phyloP scores from a whole-genome alignment of 2,329 filamentous ascomycete species.

The Paracoccidioides lutzii region DNA sequence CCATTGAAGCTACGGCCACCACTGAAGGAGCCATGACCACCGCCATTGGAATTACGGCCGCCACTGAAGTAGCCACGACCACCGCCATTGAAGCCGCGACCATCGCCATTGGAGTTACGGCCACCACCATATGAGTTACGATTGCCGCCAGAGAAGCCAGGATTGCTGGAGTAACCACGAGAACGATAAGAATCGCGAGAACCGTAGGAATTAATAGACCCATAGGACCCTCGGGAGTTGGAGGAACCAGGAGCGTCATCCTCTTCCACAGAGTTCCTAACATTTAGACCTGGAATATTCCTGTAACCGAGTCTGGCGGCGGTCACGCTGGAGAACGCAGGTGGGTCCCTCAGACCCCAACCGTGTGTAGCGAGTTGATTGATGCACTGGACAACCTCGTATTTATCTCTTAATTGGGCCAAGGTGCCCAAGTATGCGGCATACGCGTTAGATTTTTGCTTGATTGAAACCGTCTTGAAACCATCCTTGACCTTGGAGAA shows the following conservation, averaged over 20 bases:
- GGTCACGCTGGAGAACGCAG: background rate
- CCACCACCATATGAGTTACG: background rate
- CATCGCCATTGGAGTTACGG: too few relatives aligned
- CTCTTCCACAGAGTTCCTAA: background rate
- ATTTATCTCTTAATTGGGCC: background rate
- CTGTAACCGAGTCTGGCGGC: background rate
- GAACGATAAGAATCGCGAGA: background rate
- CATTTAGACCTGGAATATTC: background rate
- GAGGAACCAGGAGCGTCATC: background rate
- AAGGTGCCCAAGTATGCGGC: slow-evolving; percentile 38
- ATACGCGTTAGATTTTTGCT: slow-evolving; percentile 38
- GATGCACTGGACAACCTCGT: background rate
- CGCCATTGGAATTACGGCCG: background rate
- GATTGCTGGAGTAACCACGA: background rate
- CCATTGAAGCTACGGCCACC: too few relatives aligned
- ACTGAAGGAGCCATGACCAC: background rate
- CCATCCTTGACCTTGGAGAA: slow-evolving; percentile 28
- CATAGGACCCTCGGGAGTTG: background rate
- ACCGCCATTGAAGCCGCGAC: background rate
- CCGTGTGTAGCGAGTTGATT: slow-evolving; percentile 28
- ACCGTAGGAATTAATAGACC: background rate
- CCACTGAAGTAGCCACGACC: background rate
- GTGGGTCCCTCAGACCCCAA: slow-evolving; percentile 21
- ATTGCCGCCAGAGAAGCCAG: background rate
- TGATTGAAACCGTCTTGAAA: slow-evolving; percentile 3